These are phyloP conservation scores for Aspergillus affinis DNA, from an alignment of 495 filamentous ascomycete species.

Conservation along the genomic window DNA sequence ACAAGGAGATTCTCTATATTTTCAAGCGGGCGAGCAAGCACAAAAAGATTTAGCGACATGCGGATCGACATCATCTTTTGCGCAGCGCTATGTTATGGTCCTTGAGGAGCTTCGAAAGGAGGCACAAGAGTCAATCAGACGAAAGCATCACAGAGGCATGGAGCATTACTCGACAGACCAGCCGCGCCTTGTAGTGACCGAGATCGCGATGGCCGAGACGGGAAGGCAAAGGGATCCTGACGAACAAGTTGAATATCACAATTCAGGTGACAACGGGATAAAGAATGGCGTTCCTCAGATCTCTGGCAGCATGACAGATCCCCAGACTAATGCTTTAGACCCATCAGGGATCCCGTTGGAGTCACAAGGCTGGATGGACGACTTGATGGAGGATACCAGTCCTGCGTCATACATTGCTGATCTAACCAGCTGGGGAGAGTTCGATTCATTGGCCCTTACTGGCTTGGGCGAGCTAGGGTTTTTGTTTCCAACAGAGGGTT, in stretches of 20 bases:
- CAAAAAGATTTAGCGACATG: slow-evolving; percentile 23
- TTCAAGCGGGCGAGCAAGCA: slow-evolving; percentile 20
- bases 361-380: slow-evolving; percentile 17
- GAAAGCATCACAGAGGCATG: not conserved
- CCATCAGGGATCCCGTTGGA: not conserved
- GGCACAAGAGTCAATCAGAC: slow-evolving; percentile 22
- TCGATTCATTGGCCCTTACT: slow-evolving; percentile 25
- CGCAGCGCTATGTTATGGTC: slow-evolving; percentile 36
- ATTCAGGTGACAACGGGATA: too few relatives aligned
- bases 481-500: slow-evolving; percentile 6
- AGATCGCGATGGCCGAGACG: not conserved
- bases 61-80: slow-evolving; percentile 22
- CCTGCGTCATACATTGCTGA: slow-evolving; percentile 17
- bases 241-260: too few relatives aligned
- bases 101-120: slow-evolving; percentile 45
- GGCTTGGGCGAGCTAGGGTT: slow-evolving; percentile 19
- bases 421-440: slow-evolving; percentile 27
- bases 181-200: not conserved
- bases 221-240: not conserved
- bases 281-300: not conserved
- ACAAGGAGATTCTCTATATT: slow-evolving; percentile 5
- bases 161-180: not conserved
- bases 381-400: slow-evolving; percentile 15
- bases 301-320: too few relatives aligned
- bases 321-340: not conserved